Evolutionary conservation across 2,329 filamentous ascomycete genomes (phyloP).

Genomic region (Aspergillus sp.): DNA sequence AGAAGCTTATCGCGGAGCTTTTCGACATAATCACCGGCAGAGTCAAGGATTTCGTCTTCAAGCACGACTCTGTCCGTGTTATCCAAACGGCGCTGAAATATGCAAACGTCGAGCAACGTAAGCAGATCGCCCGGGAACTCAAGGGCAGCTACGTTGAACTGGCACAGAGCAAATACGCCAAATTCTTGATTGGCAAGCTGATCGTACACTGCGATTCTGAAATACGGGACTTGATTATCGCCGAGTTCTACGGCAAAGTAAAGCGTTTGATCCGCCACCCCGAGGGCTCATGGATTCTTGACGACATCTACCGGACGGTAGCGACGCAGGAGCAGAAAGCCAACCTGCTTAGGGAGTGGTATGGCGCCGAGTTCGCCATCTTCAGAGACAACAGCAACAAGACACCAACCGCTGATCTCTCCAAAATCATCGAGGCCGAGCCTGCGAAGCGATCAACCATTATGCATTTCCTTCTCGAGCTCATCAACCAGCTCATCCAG

Average conservation of each 20-base stretch:
- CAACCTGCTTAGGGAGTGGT: conserved; percentile 87
- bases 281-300: conserved; percentile 95
- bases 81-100: conserved; percentile 98
- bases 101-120: conserved; percentile 77
- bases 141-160: conserved; percentile 80
- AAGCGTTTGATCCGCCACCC: conserved; percentile 92
- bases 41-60: conserved; percentile 94
- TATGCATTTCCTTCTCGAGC: conserved; percentile 77
- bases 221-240: conserved; percentile 83
- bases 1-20: conserved; percentile 82
- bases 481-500: conserved; percentile 90
- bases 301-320: conserved; percentile 90
- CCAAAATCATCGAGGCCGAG: conserved; percentile 69
- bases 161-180: conserved; percentile 94
- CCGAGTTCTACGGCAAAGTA: conserved; percentile 93
- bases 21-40: conserved; percentile 88
- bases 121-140: conserved; percentile 82
- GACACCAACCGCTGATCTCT: conserved; percentile 61
- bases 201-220: conserved; percentile 87
- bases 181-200: conserved; percentile 94
- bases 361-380: conserved; percentile 87
- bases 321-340: conserved; percentile 85
- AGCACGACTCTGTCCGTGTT: conserved; percentile 95
- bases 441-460: conserved; percentile 86
- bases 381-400: conserved; percentile 59